Evolutionary conservation across 2,329 filamentous ascomycete genomes (phyloP).

Genomic region (Coniella lustricola): DNA sequence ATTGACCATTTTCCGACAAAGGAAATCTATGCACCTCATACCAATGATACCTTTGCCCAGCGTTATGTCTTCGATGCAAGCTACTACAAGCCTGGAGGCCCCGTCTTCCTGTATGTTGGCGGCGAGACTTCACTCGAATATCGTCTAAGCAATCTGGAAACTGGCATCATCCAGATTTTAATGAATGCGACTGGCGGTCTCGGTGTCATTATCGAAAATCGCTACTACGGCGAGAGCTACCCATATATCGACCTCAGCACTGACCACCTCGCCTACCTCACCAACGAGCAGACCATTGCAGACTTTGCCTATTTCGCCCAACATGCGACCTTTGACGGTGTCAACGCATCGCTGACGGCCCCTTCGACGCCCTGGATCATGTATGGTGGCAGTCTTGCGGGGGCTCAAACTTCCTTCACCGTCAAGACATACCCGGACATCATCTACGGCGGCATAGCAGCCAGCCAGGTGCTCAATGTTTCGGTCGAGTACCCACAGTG

Average conservation of each 20-base stretch:
- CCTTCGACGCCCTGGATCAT: constrained; percentile 29
- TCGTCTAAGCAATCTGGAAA: constrained; percentile 21
- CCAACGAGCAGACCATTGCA: constrained; percentile 45
- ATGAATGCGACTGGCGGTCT: constrained; percentile 47
- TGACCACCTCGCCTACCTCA: constrained; percentile 41
- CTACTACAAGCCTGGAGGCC: constrained; percentile 48
- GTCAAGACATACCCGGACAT: constrained; percentile 38
- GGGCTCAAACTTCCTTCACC: constrained; percentile 26
- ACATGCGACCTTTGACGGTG: constrained; percentile 35
- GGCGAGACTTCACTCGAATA: constrained; percentile 26
- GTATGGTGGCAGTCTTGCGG: constrained; percentile 14
- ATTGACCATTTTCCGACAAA: constrained; percentile 40
- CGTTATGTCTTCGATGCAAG: constrained; percentile 47
- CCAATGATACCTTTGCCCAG: constrained; percentile 44
- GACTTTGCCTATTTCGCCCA: constrained; percentile 46
- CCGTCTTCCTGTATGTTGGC: constrained; percentile 27
- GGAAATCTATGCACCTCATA: constrained; percentile 32
- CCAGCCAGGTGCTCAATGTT: constrained; percentile 35
- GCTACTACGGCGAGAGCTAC: constrained; percentile 43
- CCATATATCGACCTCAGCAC: constrained; percentile 41
- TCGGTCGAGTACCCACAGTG: constrained; percentile 39
- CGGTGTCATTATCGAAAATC: constrained; percentile 46
- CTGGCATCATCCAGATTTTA: constrained; percentile 42
- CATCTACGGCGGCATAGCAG: constrained; percentile 41
- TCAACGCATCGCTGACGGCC: constrained; percentile 34